Evolutionary conservation across 23 red algal genomes (phyloP), one percentile per base, ranked within the genome.

Genomic region (Gracilaria gracilis): DNA sequence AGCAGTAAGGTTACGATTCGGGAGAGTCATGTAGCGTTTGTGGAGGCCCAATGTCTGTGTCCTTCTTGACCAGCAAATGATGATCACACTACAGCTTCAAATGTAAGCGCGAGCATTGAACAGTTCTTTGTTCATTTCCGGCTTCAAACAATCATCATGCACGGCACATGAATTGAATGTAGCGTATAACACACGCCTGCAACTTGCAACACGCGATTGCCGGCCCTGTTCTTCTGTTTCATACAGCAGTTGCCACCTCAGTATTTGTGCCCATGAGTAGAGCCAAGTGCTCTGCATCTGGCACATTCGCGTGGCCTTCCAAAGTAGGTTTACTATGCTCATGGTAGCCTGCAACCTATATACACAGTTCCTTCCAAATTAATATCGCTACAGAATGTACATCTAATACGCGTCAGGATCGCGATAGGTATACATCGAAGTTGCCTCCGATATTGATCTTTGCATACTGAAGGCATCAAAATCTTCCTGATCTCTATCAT

Each of bases 341-440:
- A 19, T 19, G 17, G 51, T 15, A 48, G n/a, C 44, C 44, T 48
- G 11, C 51, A 55, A 19, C 16, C 8, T 55, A 55, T 55, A 20
- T 55, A 55, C 51, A 55, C 16, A 55, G 17, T 19, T 19, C 17
- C 51, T 20, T 55, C 17, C 1, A 55, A 15, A 19, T 19, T 55
- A 1, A 55, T 55, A 55, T 55, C 16, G 51, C 17, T 55, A 55
- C 51, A 17, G 11, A 55, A 15, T 69, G 27, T 19, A 37, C 33
- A 69, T 34, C 24, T 75, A 87, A 36, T 87, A 87, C n/a, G 84
- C 65, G 36, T 87, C 84, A 17, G 84, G 84, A 67, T 87, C 84
- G 33, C 69, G 84, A 61, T 87, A 87, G 32, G 67, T 59, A 53
- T 21, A 87, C 67, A 59, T 87, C 9, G 67, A 87, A 42, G 84